Percentiles rank a stretch among this genome's conserved stretches.
These are phyloP conservation scores for Eucalyptus microcorys DNA, from an alignment of 345 rosid genomes.

Conservation along the genomic window DNA sequence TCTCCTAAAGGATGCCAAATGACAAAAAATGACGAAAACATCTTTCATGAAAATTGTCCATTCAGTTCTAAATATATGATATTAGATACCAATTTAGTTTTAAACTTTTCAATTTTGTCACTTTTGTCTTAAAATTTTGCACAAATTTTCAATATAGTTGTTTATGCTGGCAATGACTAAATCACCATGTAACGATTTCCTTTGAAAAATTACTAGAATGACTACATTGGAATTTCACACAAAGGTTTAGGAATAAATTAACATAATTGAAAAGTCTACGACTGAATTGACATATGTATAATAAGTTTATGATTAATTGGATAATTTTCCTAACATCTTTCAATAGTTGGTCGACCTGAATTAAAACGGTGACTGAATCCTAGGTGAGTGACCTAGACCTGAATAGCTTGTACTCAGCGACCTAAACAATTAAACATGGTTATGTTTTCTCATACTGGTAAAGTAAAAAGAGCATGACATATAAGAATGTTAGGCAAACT, in stretches of 20 bases:
- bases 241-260: too few relatives aligned
- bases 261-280: accelerated
- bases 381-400: background rate
- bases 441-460: background rate
- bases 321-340: background rate
- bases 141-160: accelerated
- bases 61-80: background rate
- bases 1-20: background rate
- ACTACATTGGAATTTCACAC: accelerated
- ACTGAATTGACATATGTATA: too few relatives aligned
- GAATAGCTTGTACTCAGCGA: background rate
- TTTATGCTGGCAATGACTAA: accelerated
- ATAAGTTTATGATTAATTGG: too few relatives aligned
- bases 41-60: background rate
- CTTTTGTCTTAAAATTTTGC: background rate
- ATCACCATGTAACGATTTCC: accelerated
- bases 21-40: background rate
- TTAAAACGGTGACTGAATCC: accelerated
- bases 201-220: too few relatives aligned
- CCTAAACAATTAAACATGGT: background rate
- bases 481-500: background rate
- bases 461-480: background rate
- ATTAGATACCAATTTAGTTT: accelerated
- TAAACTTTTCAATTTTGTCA: too few relatives aligned
- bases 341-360: background rate